A percentile compares a stretch with the other conserved stretches of the same genome.
Evolutionary conservation across 2,329 filamentous ascomycete genomes (phyloP).

Genomic region (Arthrobotrys megalospora): DNA sequence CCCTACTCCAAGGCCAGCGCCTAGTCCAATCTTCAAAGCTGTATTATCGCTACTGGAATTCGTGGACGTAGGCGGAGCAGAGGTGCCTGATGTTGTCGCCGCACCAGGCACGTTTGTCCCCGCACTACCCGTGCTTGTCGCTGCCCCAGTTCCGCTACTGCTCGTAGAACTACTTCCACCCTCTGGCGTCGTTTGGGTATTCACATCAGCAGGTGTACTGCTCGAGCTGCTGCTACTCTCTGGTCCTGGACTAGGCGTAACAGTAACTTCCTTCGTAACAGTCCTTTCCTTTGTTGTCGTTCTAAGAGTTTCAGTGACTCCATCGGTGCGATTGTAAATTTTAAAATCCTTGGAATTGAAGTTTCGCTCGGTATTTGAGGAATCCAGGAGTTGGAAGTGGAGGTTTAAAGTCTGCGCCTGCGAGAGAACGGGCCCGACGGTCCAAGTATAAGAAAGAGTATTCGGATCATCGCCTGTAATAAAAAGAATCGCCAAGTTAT

Average conservation of each 20-base stretch:
- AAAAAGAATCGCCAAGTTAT: neutral
- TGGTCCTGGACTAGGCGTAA: neutral
- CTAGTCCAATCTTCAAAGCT: conserved; percentile 34
- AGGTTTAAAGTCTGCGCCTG: conserved; percentile 38
- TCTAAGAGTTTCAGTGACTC: conserved; percentile 21
- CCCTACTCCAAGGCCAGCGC: conserved; percentile 35
- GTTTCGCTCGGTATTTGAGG: conserved; percentile 14
- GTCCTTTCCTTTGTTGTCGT: conserved; percentile 27
- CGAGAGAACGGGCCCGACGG: conserved; percentile 24
- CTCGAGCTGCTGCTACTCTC: conserved; percentile 8
- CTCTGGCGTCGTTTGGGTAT: conserved; percentile 1
- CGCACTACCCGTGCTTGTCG: neutral
- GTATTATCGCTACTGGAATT: conserved; percentile 14
- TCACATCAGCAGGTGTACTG: conserved; percentile 1
- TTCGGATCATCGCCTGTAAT: conserved; percentile 19
- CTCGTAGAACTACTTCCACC: neutral
- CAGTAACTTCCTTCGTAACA: conserved; percentile 33
- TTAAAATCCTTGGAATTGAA: conserved; percentile 46
- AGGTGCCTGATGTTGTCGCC: conserved; percentile 4
- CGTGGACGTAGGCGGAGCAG: neutral
- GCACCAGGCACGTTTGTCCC: neutral
- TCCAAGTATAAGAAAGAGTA: conserved; percentile 17
- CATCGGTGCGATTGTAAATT: conserved; percentile 35
- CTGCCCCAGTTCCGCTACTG: neutral
- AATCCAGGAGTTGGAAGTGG: conserved; percentile 38